Percentiles rank a stretch among this genome's conserved stretches.
These are phyloP conservation scores for Solanum pennellii DNA, from an alignment of 257 asterid species.

Conservation along the genomic window DNA sequence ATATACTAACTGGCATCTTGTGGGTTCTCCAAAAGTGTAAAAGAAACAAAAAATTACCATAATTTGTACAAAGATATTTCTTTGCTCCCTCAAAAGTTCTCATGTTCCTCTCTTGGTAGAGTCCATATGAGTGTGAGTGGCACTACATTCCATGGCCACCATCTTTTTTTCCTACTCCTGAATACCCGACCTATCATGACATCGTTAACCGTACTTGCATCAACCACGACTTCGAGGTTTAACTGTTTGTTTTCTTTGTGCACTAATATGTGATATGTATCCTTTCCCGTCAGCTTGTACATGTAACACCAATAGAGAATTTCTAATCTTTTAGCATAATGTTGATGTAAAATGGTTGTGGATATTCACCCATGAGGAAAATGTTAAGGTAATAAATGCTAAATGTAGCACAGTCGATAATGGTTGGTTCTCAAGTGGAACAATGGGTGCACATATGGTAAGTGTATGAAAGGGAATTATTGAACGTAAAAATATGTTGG, in stretches of 20 bases:
- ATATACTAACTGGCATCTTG: background rate
- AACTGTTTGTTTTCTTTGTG: background rate
- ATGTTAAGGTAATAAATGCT: background rate
- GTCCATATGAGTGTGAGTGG: background rate
- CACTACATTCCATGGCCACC: background rate
- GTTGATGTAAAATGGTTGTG: background rate
- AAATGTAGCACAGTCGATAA: background rate
- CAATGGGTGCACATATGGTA: background rate
- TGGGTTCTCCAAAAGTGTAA: background rate
- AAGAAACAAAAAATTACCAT: background rate
- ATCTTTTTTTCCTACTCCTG: background rate
- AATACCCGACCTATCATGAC: background rate
- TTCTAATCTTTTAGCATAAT: background rate
- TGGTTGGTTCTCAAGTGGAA: background rate
- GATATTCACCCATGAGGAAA: background rate
- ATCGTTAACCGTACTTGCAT: background rate
- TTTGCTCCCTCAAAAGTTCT: background rate
- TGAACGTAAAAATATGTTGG: background rate
- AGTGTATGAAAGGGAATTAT: background rate
- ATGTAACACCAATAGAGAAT: background rate
- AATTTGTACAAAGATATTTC: background rate
- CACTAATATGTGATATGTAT: background rate
- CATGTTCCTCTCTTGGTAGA: background rate
- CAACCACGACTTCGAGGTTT: background rate
- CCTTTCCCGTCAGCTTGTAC: background rate